Base-by-base conservation (phyloP, 805 yeast genomes). In the Pichia nanzhaoensis region DNA sequence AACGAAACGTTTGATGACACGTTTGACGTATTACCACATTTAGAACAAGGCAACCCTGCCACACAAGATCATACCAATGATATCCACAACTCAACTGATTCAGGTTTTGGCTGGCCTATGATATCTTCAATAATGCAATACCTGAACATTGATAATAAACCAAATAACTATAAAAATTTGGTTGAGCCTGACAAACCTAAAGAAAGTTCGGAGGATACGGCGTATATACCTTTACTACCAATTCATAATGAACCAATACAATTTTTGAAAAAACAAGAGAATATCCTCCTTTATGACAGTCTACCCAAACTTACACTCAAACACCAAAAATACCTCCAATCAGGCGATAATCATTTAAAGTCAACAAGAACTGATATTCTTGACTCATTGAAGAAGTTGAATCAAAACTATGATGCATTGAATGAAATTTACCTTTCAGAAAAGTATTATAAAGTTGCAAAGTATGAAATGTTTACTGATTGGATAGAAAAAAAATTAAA, bases 341-440 rank as follows among this genome's bases (percentile, higher is more conserved):
- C 53, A 3, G 77, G 77, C 1, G 65, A 66, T 50, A 58, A 54
- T 16, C 57, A 60, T 37, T 56, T 73, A 19, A 42, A 53, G 17
- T 50, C 55, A 13, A 52, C 59, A 2, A 50, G 78, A 46, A 47
- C 40, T 5, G 50, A 52, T 47, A 57, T 73, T 1, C 31, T 60
- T 4, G 55, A 53, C 16, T 47, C 56, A 39, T 59, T 69, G 14
- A 10, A 31, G 4, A 69, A 68, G 45, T 49, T 75, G n/a, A 64
- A 70, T 7, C 73, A 71, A 42, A 64, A 63, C 44, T 65, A 68
- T 47, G 66, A 67, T 42, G 68, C 76, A 5, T 64, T 74, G 53
- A 61, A 63, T 44, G 81, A 77, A 53, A 57, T 74, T 2, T 76
- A 75, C 55, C 46, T 56, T 3, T 56, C 64, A 2, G 77, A 74